Evolutionary conservation across 2,329 filamentous ascomycete genomes (phyloP).

Genomic region (Amesomyces nigricolor): DNA sequence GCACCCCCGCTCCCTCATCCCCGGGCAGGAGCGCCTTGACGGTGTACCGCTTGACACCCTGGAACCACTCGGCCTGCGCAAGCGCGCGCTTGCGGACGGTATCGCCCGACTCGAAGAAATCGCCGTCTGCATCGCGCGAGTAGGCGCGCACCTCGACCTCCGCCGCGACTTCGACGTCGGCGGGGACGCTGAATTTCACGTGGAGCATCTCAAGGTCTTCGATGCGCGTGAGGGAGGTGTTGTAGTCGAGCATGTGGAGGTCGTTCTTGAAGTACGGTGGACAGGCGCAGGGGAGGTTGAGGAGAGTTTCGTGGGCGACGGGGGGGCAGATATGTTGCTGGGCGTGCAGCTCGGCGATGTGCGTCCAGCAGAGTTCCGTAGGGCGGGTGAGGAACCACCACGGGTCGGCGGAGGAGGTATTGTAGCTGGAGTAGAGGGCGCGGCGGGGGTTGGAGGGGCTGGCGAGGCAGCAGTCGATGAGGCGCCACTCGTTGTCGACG

Average conservation of each 20-base stretch:
- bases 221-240: slow-evolving; percentile 77
- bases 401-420: slow-evolving; percentile 65
- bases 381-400: slow-evolving; percentile 95
- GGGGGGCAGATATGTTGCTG: slow-evolving; percentile 93
- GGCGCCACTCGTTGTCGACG: slow-evolving; percentile 90
- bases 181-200: slow-evolving; percentile 77
- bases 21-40: slow-evolving; percentile 88
- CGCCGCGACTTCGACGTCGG: slow-evolving; percentile 85
- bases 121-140: slow-evolving; percentile 77
- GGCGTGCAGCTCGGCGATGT: slow-evolving; percentile 78
- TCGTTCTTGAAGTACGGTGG: slow-evolving; percentile 81
- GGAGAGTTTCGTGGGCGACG: slow-evolving; percentile 75
- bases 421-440: slow-evolving; percentile 66
- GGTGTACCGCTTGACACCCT: slow-evolving; percentile 82
- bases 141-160: slow-evolving; percentile 85
- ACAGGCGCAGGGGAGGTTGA: slow-evolving; percentile 80
- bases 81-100: slow-evolving; percentile 78
- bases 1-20: slow-evolving; percentile 79
- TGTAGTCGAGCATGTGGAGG: slow-evolving; percentile 79
- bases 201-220: slow-evolving; percentile 94
- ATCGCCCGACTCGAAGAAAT: slow-evolving; percentile 89
- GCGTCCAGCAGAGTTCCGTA: slow-evolving; percentile 88
- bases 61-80: slow-evolving; percentile 86
- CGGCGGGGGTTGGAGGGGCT: slow-evolving; percentile 85
- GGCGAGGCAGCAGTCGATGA: slow-evolving; percentile 90